These are phyloP conservation scores for Aurantiochytrium sp. DNA, from an alignment of 108 stramenopile species.

Conservation along the genomic window DNA sequence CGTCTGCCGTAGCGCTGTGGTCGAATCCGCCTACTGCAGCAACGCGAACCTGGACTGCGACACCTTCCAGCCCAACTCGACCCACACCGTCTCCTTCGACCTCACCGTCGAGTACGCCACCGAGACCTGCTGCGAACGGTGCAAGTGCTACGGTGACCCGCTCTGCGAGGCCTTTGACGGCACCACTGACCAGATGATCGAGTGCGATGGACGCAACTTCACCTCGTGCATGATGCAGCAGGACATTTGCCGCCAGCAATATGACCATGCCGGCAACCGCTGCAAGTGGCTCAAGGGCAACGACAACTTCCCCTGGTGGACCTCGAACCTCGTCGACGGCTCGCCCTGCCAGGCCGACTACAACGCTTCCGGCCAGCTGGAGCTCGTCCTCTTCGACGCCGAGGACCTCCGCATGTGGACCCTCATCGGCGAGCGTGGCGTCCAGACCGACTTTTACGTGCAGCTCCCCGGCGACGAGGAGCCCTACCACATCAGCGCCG, in stretches of 20 bases:
- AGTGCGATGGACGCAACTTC: background rate
- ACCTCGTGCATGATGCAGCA: background rate
- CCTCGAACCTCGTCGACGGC: background rate
- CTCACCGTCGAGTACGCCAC: background rate
- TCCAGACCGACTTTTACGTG: background rate
- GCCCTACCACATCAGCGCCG: background rate
- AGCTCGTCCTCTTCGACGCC: background rate
- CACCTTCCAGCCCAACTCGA: background rate
- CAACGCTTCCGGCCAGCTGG: background rate
- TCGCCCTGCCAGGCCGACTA: background rate
- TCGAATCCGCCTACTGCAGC: background rate
- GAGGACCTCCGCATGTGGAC: background rate
- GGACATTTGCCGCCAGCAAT: background rate
- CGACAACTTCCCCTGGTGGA: background rate
- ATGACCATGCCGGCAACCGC: background rate
- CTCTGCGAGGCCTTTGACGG: background rate
- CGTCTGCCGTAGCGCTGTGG: background rate
- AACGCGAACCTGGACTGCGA: background rate
- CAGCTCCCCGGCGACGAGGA: background rate
- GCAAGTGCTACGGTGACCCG: constrained; percentile 4
- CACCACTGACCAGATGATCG: background rate
- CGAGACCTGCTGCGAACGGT: background rate
- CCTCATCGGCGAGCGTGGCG: constrained; percentile 9
- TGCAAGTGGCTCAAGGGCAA: constrained; percentile 5
- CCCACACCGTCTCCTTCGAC: background rate